A percentile compares a stretch with the other conserved stretches of the same genome.
These are phyloP conservation scores for Podaxis sp. DNA, from an alignment of 768 basidiomycete species.

Conservation along the genomic window DNA sequence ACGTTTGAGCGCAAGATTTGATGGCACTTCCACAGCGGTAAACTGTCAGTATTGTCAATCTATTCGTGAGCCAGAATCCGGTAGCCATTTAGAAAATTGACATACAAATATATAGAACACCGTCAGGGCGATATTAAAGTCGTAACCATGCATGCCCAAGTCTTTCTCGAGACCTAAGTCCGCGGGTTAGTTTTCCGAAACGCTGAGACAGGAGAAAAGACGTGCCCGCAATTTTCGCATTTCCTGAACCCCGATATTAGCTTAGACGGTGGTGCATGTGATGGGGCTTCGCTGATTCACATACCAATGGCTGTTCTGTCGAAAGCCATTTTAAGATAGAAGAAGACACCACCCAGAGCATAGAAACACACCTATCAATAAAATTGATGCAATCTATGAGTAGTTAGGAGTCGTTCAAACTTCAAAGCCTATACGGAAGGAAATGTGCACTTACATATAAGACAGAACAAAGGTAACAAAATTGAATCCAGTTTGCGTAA, in stretches of 20 bases:
- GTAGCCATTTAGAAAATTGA: background rate
- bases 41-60: conserved; percentile 20
- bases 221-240: conserved; percentile 22
- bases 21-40: conserved; percentile 34
- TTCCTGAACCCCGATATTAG: conserved; percentile 3
- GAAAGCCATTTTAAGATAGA: background rate
- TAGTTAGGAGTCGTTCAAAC: background rate
- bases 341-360: background rate
- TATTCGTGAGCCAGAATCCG: background rate
- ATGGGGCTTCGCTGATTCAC: background rate
- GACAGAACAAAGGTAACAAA: conserved; percentile 33
- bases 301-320: conserved; percentile 15
- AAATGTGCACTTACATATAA: conserved; percentile 29
- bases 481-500: conserved; percentile 30
- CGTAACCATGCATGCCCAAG: conserved; percentile 34
- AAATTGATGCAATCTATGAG: conserved; percentile 32
- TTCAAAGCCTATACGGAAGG: background rate
- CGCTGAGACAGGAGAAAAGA: conserved; percentile 1
- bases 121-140: conserved; percentile 38
- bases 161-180: conserved; percentile 32
- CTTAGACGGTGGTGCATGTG: background rate
- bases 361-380: conserved; percentile 23
- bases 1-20: conserved; percentile 37
- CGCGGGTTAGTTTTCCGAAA: background rate
- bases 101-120: conserved; percentile 36